Base-by-base conservation (phyloP, 345 rosid genomes). In the Dovyalis caffra region DNA sequence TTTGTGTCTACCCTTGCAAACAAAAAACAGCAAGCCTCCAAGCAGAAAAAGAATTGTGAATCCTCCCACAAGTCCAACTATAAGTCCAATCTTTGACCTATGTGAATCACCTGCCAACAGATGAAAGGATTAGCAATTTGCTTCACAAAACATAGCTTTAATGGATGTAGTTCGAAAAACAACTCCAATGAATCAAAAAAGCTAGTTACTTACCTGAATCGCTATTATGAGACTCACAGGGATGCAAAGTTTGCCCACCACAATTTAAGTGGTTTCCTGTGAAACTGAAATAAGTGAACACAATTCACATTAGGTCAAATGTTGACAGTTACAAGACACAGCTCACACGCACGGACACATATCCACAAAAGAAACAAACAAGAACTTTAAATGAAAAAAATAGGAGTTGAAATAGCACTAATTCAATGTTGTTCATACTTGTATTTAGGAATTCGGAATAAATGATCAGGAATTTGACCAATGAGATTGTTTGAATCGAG, bases 1-100 rank as follows among this genome's bases (percentile, higher is more conserved):
- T 82, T 83, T 88, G 66, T 78, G 86, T 77, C 81, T 88, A 80
- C 89, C 85, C 86, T 83, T 91, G 84, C 79, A 92, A 75, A 89
- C 56, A 45, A 85, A 77, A 77, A 88, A 84, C 63, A 91, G 66
- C 70, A 88, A 70, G 77, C 87, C 85, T 76, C 89, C 90, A 73
- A 76, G 56, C 53, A 94, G 78, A 33, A 90, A 83, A 69, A 88
- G 77, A 38, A 89, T 58, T 67, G 81, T 23, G 68, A 88, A 66
- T 81, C 89, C 97, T 29, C 88, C 93, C 75, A 89, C 79, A 72
- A 87, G 83, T 79, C 97, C 97, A 80, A 88, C 86, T 73, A 92
- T 86, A 62, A 88, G 74, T 66, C 94, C 91, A 77, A 89, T 69
- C 74, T 83, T 90, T 16, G 99, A 82, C 85, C 89, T 91, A 47